Base-by-base conservation (phyloP, 192 early-diverging fungal genomes). In the Gonapodya prolifera region DNA sequence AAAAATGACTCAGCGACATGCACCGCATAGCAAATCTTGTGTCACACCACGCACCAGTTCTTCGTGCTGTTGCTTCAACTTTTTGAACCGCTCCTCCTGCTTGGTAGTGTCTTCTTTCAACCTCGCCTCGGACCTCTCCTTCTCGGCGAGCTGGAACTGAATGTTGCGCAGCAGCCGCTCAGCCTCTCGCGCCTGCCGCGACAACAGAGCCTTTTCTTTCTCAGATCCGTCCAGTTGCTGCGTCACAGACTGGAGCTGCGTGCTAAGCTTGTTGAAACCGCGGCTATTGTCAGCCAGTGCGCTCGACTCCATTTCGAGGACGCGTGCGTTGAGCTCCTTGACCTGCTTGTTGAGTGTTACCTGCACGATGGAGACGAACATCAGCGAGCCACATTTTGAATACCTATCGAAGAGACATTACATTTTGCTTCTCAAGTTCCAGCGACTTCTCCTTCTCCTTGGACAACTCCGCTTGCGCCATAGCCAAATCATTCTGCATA, bases 101-200 rank as follows among this genome's bases (percentile, higher is more conserved):
- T 92, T 92, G 69, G 87, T 85, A 33, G 85, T 82, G 35, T 94
- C 92, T 35, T 92, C 91, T 16, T 92, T 91, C 45, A 82, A 83
- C 23, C 89, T 82, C 1, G 73, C 75, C 84, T 91, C 90, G 34
- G 84, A 79, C 82, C 94, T 94, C 33, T 96, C 93, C 75, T 87
- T 84, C 82, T 96, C 95, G 33, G 84, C 81, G 2, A 96, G 80
- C 78, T 95, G 93, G 84, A 92, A 93, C 83, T 95, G 94, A 75
- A 95, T 83, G 83, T 95, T 93, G 23, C 93, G 87, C 78, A 95
- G 88, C 76, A 89, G 85, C 76, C 94, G 86, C 79, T 96, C 94
- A 35, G 79, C 82, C 61, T 90, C 89, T 31, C 92, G 86, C 29
- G 85, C 80, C 30, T 83, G 84, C 76, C 89, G 83, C 2, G 86